A percentile compares a stretch with the other conserved stretches of the same genome.
These are phyloP conservation scores for Boeremia exigua DNA, from an alignment of 2,329 filamentous ascomycete species.

Conservation along the genomic window DNA sequence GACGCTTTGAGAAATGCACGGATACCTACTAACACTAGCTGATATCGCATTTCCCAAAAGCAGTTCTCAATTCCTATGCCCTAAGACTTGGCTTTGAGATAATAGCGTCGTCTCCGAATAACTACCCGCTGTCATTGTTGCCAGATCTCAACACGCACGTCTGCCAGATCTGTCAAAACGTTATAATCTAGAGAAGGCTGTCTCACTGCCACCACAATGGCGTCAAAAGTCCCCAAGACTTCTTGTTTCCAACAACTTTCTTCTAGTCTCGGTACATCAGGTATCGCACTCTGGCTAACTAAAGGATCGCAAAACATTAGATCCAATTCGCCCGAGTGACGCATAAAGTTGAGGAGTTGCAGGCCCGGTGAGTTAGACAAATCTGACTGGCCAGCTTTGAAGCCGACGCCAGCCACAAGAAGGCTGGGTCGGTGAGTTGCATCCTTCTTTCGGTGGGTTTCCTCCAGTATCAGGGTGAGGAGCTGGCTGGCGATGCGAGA, in stretches of 20 bases:
- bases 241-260: slow-evolving; percentile 47
- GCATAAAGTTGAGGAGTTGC: neutral
- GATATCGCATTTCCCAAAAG: no score
- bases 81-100: no score
- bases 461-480: neutral
- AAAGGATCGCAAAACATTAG: slow-evolving; percentile 55
- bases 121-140: no score
- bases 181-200: slow-evolving; percentile 50
- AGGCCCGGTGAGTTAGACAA: slow-evolving; percentile 56
- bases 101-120: no score
- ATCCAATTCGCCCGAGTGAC: slow-evolving; percentile 46
- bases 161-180: neutral
- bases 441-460: neutral
- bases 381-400: slow-evolving; percentile 58
- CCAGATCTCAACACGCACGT: no score
- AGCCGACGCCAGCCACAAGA: slow-evolving; percentile 58
- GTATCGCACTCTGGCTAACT: slow-evolving; percentile 51
- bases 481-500: neutral
- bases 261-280: slow-evolving; percentile 33
- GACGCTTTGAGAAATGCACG: no score
- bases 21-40: no score
- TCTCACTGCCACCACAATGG: slow-evolving; percentile 54
- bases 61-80: no score
- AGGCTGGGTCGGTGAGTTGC: neutral
- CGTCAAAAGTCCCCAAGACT: slow-evolving; percentile 51